Conservation (phyloP, 257 asterid species). For the Jaltomata sinuosa region DNA sequence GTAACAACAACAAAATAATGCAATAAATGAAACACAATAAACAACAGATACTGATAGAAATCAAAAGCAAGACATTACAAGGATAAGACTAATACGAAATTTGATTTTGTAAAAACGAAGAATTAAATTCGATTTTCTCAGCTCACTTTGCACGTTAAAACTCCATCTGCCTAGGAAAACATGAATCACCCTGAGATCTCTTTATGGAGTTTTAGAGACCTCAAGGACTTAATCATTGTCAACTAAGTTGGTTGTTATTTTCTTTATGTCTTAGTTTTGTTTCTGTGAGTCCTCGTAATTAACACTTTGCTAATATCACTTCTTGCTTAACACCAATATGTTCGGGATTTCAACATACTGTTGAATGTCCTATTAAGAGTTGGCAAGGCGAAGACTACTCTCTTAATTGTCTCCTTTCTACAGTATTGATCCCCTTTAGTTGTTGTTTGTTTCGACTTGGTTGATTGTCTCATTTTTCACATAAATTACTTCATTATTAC, state of each 20-base stretch:
- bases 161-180: neutral
- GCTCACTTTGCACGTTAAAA: neutral
- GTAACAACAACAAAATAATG: no score
- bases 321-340: neutral
- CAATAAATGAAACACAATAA: no score
- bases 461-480: neutral
- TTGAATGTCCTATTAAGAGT: neutral
- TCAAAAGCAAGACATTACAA: no score
- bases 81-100: no score
- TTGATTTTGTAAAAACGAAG: no score
- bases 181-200: neutral
- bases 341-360: neutral
- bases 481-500: neutral
- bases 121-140: neutral
- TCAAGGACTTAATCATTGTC: neutral
- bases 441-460: neutral
- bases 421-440: neutral
- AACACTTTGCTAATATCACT: neutral
- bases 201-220: neutral
- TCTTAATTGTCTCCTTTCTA: neutral
- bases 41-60: no score
- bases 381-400: neutral
- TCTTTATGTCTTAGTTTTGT: neutral
- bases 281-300: neutral
- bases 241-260: neutral